phyloP scores from a whole-genome alignment of 2,329 filamentous ascomycete genomes.

The Huntiella bhutanensis region DNA sequence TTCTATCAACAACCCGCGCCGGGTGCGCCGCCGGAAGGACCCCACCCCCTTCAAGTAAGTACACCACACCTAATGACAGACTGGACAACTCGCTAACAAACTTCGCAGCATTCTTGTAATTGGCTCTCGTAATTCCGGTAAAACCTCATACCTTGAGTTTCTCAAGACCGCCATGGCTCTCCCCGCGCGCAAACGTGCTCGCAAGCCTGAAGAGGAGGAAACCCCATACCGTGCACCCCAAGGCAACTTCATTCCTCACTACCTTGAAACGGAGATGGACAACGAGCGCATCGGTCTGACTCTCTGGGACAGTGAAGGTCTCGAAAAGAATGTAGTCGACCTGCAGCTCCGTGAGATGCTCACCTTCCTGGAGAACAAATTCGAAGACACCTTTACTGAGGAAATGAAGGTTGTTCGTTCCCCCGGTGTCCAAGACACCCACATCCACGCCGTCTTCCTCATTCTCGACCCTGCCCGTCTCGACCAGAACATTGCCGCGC shows the following conservation, averaged over 20 bases:
- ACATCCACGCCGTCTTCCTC: constrained; percentile 91
- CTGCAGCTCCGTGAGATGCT: constrained; percentile 84
- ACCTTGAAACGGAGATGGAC: constrained; percentile 87
- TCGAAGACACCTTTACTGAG: constrained; percentile 91
- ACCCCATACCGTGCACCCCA: constrained; percentile 31
- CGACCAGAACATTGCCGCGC: constrained; percentile 59
- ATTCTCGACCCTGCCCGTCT: constrained; percentile 75
- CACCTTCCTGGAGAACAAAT: constrained; percentile 88
- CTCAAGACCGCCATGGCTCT: constrained; percentile 70
- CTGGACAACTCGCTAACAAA: neutral
- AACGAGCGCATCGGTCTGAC: constrained; percentile 81
- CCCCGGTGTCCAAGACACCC: constrained; percentile 82
- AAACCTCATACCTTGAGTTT: constrained; percentile 94
- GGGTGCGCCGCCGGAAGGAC: constrained; percentile 86
- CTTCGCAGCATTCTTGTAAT: constrained; percentile 62
- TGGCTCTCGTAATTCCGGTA: constrained; percentile 72
- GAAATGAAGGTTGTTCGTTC: constrained; percentile 95
- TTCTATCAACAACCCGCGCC: constrained; percentile 79
- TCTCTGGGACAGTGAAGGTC: constrained; percentile 85
- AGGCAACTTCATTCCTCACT: constrained; percentile 69
- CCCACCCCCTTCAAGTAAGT: constrained; percentile 96
- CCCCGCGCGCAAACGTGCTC: constrained; percentile 57
- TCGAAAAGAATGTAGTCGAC: constrained; percentile 90
- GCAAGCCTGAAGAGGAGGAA: constrained; percentile 38
- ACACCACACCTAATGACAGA: neutral